A percentile compares a stretch with the other conserved stretches of the same genome.
Evolutionary conservation across 306 rosid species (phyloP).

Genomic region (Vachellia collinsii): DNA sequence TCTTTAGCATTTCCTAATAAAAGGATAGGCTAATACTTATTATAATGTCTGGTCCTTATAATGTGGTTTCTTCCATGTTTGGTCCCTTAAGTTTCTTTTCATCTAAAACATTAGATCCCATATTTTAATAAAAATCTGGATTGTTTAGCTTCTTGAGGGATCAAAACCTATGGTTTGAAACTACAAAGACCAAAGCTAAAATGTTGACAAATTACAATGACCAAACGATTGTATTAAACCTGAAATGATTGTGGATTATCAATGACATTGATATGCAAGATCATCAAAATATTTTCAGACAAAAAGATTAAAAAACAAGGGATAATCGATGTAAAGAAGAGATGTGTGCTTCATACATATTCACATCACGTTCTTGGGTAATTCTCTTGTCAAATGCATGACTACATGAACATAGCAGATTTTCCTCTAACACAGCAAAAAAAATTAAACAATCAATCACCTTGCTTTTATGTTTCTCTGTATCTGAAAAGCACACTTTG

Average conservation of each 20-base stretch:
- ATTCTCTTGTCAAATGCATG: neutral
- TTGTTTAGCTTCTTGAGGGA: too few relatives aligned
- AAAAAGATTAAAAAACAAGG: neutral
- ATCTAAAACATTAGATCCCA: too few relatives aligned
- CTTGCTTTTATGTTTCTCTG: conserved; percentile 28
- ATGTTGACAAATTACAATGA: too few relatives aligned
- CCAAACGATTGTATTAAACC: too few relatives aligned
- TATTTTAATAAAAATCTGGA: too few relatives aligned
- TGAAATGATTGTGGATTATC: neutral
- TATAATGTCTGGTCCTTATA: too few relatives aligned
- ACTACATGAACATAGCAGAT: neutral
- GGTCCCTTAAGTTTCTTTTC: too few relatives aligned
- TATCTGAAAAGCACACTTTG: conserved; percentile 31
- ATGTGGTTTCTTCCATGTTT: too few relatives aligned
- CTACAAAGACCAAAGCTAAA: too few relatives aligned
- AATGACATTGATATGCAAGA: conserved; percentile 16
- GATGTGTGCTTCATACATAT: neutral
- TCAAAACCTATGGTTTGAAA: too few relatives aligned
- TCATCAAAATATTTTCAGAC: conserved; percentile 1
- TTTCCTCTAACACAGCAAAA: conserved; percentile 29
- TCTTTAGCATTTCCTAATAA: neutral
- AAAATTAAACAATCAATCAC: conserved; percentile 31
- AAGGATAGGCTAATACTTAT: too few relatives aligned
- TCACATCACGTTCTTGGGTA: neutral
- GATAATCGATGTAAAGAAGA: neutral